Conservation (phyloP, 768 basidiomycete genomes). For the Lentinula edodes region DNA sequence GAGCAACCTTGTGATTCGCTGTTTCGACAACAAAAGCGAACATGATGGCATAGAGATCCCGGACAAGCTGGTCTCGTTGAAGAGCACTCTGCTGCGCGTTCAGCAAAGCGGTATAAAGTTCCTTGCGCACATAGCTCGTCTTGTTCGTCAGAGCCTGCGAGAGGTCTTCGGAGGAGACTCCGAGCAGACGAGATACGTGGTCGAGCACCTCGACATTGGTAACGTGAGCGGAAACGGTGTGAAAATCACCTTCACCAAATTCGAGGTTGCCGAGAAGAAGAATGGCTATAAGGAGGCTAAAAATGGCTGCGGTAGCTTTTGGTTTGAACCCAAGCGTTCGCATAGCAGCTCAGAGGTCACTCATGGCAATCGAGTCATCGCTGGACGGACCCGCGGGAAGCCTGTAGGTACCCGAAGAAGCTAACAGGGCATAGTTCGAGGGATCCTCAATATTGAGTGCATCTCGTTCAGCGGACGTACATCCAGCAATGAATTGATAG, state of each 20-base stretch:
- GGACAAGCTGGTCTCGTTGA: slow-evolving; percentile 76
- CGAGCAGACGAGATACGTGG: slow-evolving; percentile 68
- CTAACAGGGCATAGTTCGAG: slow-evolving; percentile 78
- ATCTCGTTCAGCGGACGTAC: slow-evolving; percentile 77
- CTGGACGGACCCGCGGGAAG: slow-evolving; percentile 84
- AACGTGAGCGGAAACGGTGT: slow-evolving; percentile 48
- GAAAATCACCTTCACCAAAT: slow-evolving; percentile 61
- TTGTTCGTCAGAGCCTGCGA: slow-evolving; percentile 74
- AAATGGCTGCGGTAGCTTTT: slow-evolving; percentile 81
- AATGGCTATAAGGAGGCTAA: slow-evolving; percentile 73
- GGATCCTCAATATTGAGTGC: slow-evolving; percentile 71
- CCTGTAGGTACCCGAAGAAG: slow-evolving; percentile 84
- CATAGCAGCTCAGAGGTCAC: slow-evolving; percentile 76
- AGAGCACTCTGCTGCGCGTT: slow-evolving; percentile 62
- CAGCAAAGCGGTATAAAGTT: slow-evolving; percentile 78
- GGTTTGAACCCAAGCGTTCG: slow-evolving; percentile 83
- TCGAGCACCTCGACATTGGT: slow-evolving; percentile 70
- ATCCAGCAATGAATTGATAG: slow-evolving; percentile 87
- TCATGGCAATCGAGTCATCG: slow-evolving; percentile 82
- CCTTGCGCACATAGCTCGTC: slow-evolving; percentile 87
- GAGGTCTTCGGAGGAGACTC: slow-evolving; percentile 75
- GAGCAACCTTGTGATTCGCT: slow-evolving; percentile 72
- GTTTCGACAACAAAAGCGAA: slow-evolving; percentile 88
- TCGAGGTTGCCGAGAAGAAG: slow-evolving; percentile 79
- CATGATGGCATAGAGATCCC: slow-evolving; percentile 84